Evolutionary conservation across 2,329 filamentous ascomycete species (phyloP).

Genomic region (Penicillium sp.): DNA sequence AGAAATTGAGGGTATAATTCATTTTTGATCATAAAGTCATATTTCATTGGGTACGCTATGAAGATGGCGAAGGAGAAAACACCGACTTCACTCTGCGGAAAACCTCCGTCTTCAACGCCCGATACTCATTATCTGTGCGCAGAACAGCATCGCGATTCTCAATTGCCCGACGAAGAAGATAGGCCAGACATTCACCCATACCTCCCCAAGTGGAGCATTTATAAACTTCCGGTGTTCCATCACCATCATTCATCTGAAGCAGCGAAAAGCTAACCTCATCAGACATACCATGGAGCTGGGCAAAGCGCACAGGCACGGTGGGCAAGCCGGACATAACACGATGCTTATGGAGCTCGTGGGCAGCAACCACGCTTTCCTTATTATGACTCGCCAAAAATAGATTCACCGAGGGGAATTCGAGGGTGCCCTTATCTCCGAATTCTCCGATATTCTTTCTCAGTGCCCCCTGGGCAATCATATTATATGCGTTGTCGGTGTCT

Average conservation of each 20-base stretch:
- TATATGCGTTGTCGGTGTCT: conserved; percentile 70
- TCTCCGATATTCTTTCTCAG: conserved; percentile 52
- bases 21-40: background rate
- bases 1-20: background rate
- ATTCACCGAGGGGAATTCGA: conserved; percentile 56
- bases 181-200: conserved; percentile 76
- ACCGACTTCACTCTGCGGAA: conserved; percentile 13
- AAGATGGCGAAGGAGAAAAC: conserved; percentile 12
- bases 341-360: conserved; percentile 50
- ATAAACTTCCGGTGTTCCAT: conserved; percentile 47
- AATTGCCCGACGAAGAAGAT: conserved; percentile 58
- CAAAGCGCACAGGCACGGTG: conserved; percentile 54
- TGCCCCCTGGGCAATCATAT: conserved; percentile 67
- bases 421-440: conserved; percentile 19
- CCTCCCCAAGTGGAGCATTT: conserved; percentile 60
- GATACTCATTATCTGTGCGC: conserved; percentile 49
- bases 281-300: conserved; percentile 61
- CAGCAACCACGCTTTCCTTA: conserved; percentile 63
- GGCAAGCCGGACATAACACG: conserved; percentile 43
- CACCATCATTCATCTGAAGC: conserved; percentile 43
- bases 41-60: background rate
- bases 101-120: conserved; percentile 30
- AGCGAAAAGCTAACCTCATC: conserved; percentile 60
- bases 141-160: conserved; percentile 61
- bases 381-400: conserved; percentile 85